A percentile compares a stretch with the other conserved stretches of the same genome.
Conservation (phyloP, 1,284 basidiomycete genomes). For the Athelia sp. region DNA sequence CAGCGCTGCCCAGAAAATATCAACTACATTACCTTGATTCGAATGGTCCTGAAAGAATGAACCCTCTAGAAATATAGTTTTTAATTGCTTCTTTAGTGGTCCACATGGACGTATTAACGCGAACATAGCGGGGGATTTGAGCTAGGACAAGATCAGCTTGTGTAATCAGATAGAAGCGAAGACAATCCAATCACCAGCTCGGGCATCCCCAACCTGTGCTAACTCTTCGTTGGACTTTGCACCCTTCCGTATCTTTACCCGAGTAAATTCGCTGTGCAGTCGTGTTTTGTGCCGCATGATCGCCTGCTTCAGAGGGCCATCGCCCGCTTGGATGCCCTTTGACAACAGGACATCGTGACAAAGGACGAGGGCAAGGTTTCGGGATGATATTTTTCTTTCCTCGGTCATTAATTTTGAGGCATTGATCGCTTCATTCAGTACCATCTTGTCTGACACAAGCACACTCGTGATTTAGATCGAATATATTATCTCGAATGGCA, state of each 20-base stretch:
- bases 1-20: conserved; percentile 1
- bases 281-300: conserved; percentile 82
- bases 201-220: conserved; percentile 51
- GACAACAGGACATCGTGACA: conserved; percentile 85
- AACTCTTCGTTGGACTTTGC: conserved; percentile 64
- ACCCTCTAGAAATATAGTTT: conserved; percentile 51
- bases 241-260: conserved; percentile 78
- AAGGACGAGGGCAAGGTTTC: conserved; percentile 75
- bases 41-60: conserved; percentile 44
- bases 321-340: conserved; percentile 79
- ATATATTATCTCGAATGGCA: neutral
- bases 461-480: neutral
- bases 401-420: conserved; percentile 61
- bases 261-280: conserved; percentile 81
- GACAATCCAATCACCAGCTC: conserved; percentile 48
- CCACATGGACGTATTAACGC: conserved; percentile 78
- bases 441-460: conserved; percentile 57
- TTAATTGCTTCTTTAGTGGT: conserved; percentile 53
- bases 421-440: conserved; percentile 62
- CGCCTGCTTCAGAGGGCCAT: conserved; percentile 83
- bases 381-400: conserved; percentile 72
- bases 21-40: conserved; percentile 35
- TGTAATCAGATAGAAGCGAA: neutral
- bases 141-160: conserved; percentile 32
- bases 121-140: conserved; percentile 77